phyloP scores from a whole-genome alignment of 192 early-diverging fungal species.

The Entomortierella lignicola region DNA sequence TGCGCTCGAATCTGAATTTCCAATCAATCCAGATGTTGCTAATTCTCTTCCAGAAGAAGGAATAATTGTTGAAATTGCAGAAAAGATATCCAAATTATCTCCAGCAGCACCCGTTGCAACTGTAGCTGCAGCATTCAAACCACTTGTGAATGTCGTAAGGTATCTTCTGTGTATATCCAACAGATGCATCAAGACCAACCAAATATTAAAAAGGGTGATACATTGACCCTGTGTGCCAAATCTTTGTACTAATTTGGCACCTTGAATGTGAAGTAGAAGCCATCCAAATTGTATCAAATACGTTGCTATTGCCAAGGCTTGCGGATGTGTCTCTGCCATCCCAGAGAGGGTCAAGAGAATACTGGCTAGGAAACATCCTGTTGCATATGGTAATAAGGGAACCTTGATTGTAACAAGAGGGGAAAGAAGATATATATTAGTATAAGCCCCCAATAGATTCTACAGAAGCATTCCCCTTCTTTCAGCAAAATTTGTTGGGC shows the following conservation, averaged over 20 bases:
- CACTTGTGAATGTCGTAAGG: background rate
- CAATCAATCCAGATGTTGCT: background rate
- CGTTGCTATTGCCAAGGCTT: conserved; percentile 31
- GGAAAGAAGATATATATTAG: background rate
- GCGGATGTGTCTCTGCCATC: conserved; percentile 41
- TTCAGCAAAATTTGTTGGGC: too few relatives aligned
- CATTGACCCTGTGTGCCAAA: conserved; percentile 25
- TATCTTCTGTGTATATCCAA: conserved; percentile 40
- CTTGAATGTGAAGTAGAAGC: conserved; percentile 43
- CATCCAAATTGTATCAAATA: conserved; percentile 41
- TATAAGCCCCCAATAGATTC: too few relatives aligned
- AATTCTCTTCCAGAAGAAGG: background rate
- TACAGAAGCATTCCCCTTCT: too few relatives aligned
- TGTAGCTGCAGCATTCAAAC: too few relatives aligned
- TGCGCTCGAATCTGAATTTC: background rate
- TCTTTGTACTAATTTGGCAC: conserved; percentile 14
- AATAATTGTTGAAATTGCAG: background rate
- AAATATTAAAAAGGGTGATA: conserved; percentile 25
- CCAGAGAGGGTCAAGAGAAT: conserved; percentile 44
- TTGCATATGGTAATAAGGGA: conserved; percentile 37
- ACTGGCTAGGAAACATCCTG: conserved; percentile 44
- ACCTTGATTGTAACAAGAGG: conserved; percentile 5
- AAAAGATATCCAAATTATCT: background rate
- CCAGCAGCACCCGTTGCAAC: too few relatives aligned
- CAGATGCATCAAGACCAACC: conserved; percentile 27